These are phyloP conservation scores for Pseudozyma pruni DNA, from an alignment of 1,284 basidiomycete species.

Conservation along the genomic window DNA sequence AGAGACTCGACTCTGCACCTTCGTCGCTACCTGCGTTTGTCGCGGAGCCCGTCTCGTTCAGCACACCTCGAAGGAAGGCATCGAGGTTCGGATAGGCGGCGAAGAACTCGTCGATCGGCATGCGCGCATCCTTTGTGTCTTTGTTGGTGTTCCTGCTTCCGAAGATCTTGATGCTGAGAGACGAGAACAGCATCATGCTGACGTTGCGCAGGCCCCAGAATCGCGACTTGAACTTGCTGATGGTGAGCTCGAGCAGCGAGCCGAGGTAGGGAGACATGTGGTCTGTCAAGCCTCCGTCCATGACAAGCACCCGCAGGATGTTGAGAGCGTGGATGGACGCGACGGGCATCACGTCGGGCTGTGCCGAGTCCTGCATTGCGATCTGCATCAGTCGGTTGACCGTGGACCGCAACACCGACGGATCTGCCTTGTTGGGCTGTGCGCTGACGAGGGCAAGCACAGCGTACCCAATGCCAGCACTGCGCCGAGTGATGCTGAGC, in stretches of 20 bases:
- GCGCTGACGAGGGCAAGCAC: conserved; percentile 67
- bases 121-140: conserved; percentile 40
- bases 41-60: conserved; percentile 11
- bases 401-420: conserved; percentile 31
- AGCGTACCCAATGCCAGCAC: conserved; percentile 67
- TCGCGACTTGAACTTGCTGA: conserved; percentile 64
- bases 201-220: conserved; percentile 68
- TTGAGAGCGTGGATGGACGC: conserved; percentile 66
- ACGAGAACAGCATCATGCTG: conserved; percentile 68
- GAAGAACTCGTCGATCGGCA: conserved; percentile 55
- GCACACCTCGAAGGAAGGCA: conserved; percentile 31
- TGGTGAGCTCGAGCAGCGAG: conserved; percentile 61
- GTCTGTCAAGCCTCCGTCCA: conserved; percentile 54
- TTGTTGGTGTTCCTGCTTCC: conserved; percentile 45
- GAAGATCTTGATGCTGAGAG: conserved; percentile 65
- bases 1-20: conserved; percentile 47
- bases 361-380: conserved; percentile 20
- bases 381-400: conserved; percentile 42
- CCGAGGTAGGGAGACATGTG: conserved; percentile 55
- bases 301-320: conserved; percentile 64
- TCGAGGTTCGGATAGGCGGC: conserved; percentile 37
- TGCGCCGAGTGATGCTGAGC: conserved; percentile 68
- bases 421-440: conserved; percentile 36
- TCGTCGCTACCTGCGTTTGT: conserved; percentile 7
- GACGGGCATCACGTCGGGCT: conserved; percentile 35